Base-by-base conservation (phyloP, 306 rosid species). In the Argentina anserina region DNA sequence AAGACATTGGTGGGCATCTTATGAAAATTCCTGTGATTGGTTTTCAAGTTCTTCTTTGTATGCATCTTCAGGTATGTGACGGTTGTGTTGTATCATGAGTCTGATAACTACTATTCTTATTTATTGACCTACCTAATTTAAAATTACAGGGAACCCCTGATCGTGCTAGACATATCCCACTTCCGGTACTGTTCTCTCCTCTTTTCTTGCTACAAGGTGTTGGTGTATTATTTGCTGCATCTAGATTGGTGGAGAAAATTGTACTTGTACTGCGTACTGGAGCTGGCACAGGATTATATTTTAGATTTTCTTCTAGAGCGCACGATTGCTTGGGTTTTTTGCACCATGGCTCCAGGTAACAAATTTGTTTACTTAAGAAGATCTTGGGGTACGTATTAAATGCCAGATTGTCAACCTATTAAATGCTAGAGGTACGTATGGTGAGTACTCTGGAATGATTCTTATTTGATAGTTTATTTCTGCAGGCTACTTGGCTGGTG, bases 341-440 rank as follows among this genome's bases (percentile, higher is more conserved):
- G 81, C 96, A 87, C 84, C 97, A 81, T 82, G 99, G 99, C 76
- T 95, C 99, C 58, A 90, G 99, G 99, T 95, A 84, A 83, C n/a
- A 70, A 42, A 65, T 21, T 72, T 69, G 26, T 21, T n/a, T 21
- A 6, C 14, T 63, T 5, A 7, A 36, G 65, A 39, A 56, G 65
- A 25, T 74, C 75, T 74, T 77, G 23, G 59, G 53, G n/a, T n/a
- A n/a, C n/a, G n/a, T n/a, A n/a, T n/a, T 56, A 46, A 21, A n/a
- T n/a, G 47, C 12, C 49, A 40, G 56, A 45, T 26, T 60, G 40
- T 40, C 23, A 65, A 56, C 66, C 69, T 81, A 62, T 72, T 56
- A 42, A 15, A 15, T 74, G 36, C 68, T 70, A 74, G 67, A 40
- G n/a, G 76, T 49, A 53, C 34, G 36, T 70, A 59, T 23, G 29